A percentile compares a stretch with the other conserved stretches of the same genome.
Conservation (phyloP, 202 grass and related monocot species). For the Schoenoplectus tabernaemontani region DNA sequence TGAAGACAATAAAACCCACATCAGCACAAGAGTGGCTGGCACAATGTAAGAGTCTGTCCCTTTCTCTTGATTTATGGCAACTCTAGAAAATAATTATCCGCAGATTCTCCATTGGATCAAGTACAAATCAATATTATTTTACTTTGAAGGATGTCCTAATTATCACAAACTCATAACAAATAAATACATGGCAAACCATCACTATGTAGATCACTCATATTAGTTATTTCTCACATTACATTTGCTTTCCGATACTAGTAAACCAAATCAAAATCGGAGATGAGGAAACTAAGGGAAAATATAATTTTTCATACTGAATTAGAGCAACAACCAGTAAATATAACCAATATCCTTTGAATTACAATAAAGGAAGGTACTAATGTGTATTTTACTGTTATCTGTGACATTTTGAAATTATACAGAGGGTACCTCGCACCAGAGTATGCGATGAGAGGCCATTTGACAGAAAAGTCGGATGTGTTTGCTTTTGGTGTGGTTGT, state of each 20-base stretch:
- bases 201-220: too few relatives aligned
- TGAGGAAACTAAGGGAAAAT: background rate
- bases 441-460: constrained; percentile 93
- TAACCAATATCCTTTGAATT: background rate
- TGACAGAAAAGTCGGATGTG: constrained; percentile 81
- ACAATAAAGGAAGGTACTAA: background rate
- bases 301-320: background rate
- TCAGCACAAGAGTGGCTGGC: constrained; percentile 81
- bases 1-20: constrained; percentile 75
- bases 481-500: constrained; percentile 67
- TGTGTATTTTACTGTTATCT: background rate
- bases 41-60: constrained; percentile 59
- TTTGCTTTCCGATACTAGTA: background rate
- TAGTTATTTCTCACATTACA: background rate
- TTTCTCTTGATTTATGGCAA: background rate
- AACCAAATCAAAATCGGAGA: background rate
- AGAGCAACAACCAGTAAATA: background rate
- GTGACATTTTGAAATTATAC: constrained; percentile 3
- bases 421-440: constrained; percentile 92
- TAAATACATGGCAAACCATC: too few relatives aligned
- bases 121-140: too few relatives aligned
- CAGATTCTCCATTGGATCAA: too few relatives aligned
- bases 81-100: background rate
- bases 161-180: too few relatives aligned
- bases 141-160: too few relatives aligned